These are phyloP conservation scores for Fermentozyma sake DNA, from an alignment of 1,139 yeast species.

Conservation along the genomic window DNA sequence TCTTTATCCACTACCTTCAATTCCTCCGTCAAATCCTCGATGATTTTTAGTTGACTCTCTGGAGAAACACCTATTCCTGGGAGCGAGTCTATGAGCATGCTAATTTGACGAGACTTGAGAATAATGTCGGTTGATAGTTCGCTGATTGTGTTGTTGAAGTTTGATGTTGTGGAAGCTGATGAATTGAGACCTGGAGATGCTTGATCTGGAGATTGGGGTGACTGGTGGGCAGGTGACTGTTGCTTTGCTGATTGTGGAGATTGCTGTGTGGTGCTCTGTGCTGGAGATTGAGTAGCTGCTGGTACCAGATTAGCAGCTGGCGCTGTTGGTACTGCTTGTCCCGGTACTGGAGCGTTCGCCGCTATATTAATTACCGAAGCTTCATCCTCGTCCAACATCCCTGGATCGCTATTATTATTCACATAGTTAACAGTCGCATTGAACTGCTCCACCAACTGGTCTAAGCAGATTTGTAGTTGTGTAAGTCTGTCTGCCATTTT, in stretches of 20 bases:
- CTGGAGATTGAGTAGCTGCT: slow-evolving; percentile 53
- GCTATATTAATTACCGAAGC: slow-evolving; percentile 38
- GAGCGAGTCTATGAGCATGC: slow-evolving; percentile 77
- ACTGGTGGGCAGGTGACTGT: slow-evolving; percentile 7
- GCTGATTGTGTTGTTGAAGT: slow-evolving; percentile 54
- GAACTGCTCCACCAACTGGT: slow-evolving; percentile 87
- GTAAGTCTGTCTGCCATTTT: slow-evolving; percentile 80
- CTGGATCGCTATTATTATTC: slow-evolving; percentile 46
- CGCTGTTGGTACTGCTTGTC: no score
- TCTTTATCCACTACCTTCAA: slow-evolving; percentile 58
- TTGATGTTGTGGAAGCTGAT: slow-evolving; percentile 14
- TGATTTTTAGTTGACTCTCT: slow-evolving; percentile 62
- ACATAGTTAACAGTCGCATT: slow-evolving; percentile 87
- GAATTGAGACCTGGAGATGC: background rate
- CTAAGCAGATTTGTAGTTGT: slow-evolving; percentile 87
- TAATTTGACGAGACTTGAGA: slow-evolving; percentile 79
- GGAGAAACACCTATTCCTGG: slow-evolving; percentile 93
- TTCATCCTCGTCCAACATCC: slow-evolving; percentile 36
- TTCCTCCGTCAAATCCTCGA: slow-evolving; percentile 61
- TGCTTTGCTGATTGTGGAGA: slow-evolving; percentile 1
- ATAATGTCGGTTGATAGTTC: slow-evolving; percentile 82
- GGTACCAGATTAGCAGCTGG: no score
- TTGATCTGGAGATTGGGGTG: slow-evolving; percentile 3
- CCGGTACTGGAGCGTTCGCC: slow-evolving; percentile 43
- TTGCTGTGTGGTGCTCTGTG: slow-evolving; percentile 11